A percentile compares a stretch with the other conserved stretches of the same genome.
Evolutionary conservation across 2,329 filamentous ascomycete genomes (phyloP).

Genomic region (Pestalotiopsis fici): DNA sequence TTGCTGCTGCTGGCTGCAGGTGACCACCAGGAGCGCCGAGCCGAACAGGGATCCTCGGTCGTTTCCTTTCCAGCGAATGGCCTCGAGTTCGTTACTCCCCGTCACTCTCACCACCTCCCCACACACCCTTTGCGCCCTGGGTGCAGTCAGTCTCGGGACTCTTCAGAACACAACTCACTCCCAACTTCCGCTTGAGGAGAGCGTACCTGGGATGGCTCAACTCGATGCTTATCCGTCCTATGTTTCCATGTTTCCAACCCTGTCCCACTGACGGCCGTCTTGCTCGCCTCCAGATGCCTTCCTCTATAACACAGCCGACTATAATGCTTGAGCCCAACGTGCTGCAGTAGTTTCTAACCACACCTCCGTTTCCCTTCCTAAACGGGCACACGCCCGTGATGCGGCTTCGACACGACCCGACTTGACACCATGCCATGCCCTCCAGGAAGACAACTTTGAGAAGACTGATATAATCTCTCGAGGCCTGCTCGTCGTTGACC

Average conservation of each 20-base stretch:
- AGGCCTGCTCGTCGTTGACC: background rate
- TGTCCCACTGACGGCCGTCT: slow-evolving; percentile 2
- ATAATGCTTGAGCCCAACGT: slow-evolving; percentile 18
- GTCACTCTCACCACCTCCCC: slow-evolving; percentile 18
- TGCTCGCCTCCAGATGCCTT: slow-evolving; percentile 16
- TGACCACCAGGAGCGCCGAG: slow-evolving; percentile 11
- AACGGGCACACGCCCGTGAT: slow-evolving; percentile 7
- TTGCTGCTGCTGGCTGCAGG: slow-evolving; percentile 4
- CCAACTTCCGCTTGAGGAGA: slow-evolving; percentile 10
- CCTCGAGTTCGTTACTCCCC: slow-evolving; percentile 13
- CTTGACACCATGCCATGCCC: background rate
- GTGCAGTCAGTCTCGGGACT: slow-evolving; percentile 6
- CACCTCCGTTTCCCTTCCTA: slow-evolving; percentile 19
- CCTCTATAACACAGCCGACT: slow-evolving; percentile 14
- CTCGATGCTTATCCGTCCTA: slow-evolving; percentile 5
- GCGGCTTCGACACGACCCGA: slow-evolving; percentile 8
- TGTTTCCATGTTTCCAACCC: slow-evolving; percentile 1
- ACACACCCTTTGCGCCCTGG: slow-evolving; percentile 9
- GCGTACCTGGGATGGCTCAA: slow-evolving; percentile 6
- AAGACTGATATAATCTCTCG: slow-evolving; percentile 1
- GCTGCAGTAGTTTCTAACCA: slow-evolving; percentile 18
- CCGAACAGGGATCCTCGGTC: slow-evolving; percentile 6
- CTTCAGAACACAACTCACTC: slow-evolving; percentile 6
- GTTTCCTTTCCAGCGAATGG: slow-evolving; percentile 22
- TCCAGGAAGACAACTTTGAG: background rate